Evolutionary conservation across 1,284 basidiomycete species (phyloP), one percentile per base, ranked within the genome.

Genomic region (Clitocybe nebularis): DNA sequence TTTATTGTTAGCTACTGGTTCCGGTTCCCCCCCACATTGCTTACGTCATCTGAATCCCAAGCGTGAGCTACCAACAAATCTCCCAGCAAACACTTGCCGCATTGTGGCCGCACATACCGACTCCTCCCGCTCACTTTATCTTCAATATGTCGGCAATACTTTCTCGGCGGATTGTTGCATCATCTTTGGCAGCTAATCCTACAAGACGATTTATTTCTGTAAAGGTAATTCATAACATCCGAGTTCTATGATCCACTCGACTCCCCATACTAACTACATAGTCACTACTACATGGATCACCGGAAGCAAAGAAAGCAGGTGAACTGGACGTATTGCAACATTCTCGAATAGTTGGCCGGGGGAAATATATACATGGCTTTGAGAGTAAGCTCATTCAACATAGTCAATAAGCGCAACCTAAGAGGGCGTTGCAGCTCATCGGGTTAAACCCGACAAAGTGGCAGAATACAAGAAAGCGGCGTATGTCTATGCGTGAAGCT

Each of bases 301-400:
- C 84, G 43, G 81, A 90, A 57, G 93, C 92, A 36, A 85, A 89
- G 67, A 72, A 79, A 55, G 89, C 84, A 46, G 87, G 90, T 25
- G 88, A 93, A 35, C 64, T 81, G 24, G 81, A 85, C 48, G 64
- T 75, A 39, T 74, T 79, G 47, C 90, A 93, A 57, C 91, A 95
- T 62, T 92, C 89, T 5, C 78, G 78, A 56, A 65, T 91, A 3
- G 84, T 95, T 37, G 93, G 87, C 29, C 74, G 92, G 44, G 89
- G 89, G 36, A 92, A 93, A 69, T 89, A 89, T 56, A 72, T 88
- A 21, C 92, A 95, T 63, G 89, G 88, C 28, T 85, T 95, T 56
- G 88, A 94, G 66, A 79, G 92, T 90, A 54, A 55, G 82, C 64
- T 25, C 14, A 14, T 10, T 36, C 22, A 19, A 19, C 14, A 2